Evolutionary conservation across 306 rosid species (phyloP).

Genomic region (Vigna mungo): DNA sequence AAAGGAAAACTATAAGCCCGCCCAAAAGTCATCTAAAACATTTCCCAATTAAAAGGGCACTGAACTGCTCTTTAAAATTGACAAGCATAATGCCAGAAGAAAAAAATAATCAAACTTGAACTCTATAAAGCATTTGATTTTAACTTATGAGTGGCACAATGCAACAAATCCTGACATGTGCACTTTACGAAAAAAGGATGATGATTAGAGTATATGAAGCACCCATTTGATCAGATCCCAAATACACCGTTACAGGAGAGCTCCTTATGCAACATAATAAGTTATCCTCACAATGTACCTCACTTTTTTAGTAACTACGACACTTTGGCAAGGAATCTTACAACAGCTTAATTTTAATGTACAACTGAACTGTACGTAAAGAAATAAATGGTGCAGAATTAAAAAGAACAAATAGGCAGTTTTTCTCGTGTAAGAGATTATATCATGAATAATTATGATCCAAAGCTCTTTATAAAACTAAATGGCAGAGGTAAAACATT

Average conservation of each 20-base stretch:
- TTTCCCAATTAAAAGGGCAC: background rate
- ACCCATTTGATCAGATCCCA: background rate
- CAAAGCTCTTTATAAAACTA: too few species aligned
- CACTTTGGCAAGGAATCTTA: background rate
- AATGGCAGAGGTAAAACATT: too few species aligned
- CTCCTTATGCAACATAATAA: background rate
- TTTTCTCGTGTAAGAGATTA: too few species aligned
- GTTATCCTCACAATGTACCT: background rate
- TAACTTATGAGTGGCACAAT: constrained; percentile 1
- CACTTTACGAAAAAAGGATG: background rate
- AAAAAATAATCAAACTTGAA: background rate
- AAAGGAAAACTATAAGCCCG: background rate
- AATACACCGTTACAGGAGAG: background rate
- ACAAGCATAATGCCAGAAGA: background rate
- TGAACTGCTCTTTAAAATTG: background rate
- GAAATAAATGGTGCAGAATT: too few species aligned
- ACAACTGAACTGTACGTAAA: too few species aligned
- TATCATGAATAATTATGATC: too few species aligned
- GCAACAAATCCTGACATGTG: background rate
- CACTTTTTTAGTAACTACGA: background rate
- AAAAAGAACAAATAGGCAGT: too few species aligned
- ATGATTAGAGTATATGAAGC: background rate
- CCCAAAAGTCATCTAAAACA: constrained; percentile 2
- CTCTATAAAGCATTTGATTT: background rate
- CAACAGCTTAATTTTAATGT: background rate